phyloP scores from a whole-genome alignment of 225 moss, liverwort and hornwort species.

The Ulota crispa region DNA sequence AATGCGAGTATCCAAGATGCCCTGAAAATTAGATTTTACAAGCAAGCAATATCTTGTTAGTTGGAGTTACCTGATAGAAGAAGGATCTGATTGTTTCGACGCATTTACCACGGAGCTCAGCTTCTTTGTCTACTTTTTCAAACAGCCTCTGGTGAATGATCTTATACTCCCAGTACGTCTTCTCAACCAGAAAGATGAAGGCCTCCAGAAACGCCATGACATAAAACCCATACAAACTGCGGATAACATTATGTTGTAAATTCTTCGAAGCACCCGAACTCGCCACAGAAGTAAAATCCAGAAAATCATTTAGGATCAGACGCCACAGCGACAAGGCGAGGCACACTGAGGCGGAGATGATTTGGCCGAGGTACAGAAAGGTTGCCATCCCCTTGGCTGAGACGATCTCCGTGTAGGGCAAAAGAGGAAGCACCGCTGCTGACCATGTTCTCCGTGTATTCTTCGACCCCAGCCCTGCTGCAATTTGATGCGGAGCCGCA shows the following conservation, averaged over 20 bases:
- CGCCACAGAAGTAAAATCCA: neutral
- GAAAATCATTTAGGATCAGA: constrained; percentile 6
- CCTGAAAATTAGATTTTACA: neutral
- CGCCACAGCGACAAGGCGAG: constrained; percentile 43
- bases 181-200: constrained; percentile 62
- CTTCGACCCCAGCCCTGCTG: constrained; percentile 14
- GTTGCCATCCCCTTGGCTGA: constrained; percentile 36
- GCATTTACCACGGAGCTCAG: constrained; percentile 31
- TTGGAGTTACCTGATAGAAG: constrained; percentile 60
- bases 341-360: constrained; percentile 35
- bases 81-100: constrained; percentile 53
- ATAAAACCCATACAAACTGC: constrained; percentile 56
- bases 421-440: constrained; percentile 23
- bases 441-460: constrained; percentile 41
- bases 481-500: constrained; percentile 16
- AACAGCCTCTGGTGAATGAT: constrained; percentile 42
- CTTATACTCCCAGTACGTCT: constrained; percentile 59
- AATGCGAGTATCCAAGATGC: neutral
- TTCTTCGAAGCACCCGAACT: rapidly evolving
- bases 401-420: constrained; percentile 31
- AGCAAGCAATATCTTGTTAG: neutral
- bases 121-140: constrained; percentile 25
- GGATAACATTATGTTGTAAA: neutral
- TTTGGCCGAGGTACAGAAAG: constrained; percentile 29
- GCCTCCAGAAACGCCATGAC: constrained; percentile 61